Percentiles rank a stretch among this genome's conserved stretches.
Evolutionary conservation across 371 early-diverging fungal genomes (phyloP).

Genomic region (Mucor lusitanicus): DNA sequence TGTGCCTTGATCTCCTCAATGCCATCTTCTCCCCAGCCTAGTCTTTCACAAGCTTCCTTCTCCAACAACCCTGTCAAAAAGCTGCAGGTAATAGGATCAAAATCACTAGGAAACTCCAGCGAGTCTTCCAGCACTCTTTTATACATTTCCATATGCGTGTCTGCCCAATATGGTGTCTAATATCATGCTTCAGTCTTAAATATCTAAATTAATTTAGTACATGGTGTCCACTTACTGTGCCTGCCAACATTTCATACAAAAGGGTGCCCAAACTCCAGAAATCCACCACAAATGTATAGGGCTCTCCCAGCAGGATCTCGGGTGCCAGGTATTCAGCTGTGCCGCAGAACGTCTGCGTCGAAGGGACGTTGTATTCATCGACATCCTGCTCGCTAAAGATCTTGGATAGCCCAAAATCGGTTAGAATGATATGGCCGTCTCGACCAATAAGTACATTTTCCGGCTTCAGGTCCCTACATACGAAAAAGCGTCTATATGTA

Average conservation of each 20-base stretch:
- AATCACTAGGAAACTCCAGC: conserved; percentile 67
- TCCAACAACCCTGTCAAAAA: conserved; percentile 68
- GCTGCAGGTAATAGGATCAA: conserved; percentile 54
- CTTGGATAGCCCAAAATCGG: conserved; percentile 88
- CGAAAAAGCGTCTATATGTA: not conserved
- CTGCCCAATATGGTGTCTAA: conserved; percentile 84
- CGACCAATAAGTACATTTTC: conserved; percentile 79
- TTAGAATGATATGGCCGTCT: conserved; percentile 85
- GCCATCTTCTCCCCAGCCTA: conserved; percentile 61
- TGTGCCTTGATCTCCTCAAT: conserved; percentile 66
- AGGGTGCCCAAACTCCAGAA: conserved; percentile 98
- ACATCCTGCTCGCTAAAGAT: conserved; percentile 47
- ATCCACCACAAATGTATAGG: conserved; percentile 89
- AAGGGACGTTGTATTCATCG: conserved; percentile 24
- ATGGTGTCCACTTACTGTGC: conserved; percentile 49
- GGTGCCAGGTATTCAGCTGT: conserved; percentile 94
- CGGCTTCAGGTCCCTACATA: conserved; percentile 76
- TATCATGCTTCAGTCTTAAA: not conserved
- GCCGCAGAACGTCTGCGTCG: conserved; percentile 92
- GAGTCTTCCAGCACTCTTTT: conserved; percentile 75
- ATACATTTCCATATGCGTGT: conserved; percentile 80
- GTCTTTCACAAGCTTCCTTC: conserved; percentile 64
- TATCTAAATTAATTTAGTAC: not conserved
- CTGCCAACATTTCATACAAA: conserved; percentile 82
- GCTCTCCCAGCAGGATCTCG: conserved; percentile 82